Evolutionary conservation across 495 filamentous ascomycete genomes (phyloP).

Genomic region (Neurospora sp.): DNA sequence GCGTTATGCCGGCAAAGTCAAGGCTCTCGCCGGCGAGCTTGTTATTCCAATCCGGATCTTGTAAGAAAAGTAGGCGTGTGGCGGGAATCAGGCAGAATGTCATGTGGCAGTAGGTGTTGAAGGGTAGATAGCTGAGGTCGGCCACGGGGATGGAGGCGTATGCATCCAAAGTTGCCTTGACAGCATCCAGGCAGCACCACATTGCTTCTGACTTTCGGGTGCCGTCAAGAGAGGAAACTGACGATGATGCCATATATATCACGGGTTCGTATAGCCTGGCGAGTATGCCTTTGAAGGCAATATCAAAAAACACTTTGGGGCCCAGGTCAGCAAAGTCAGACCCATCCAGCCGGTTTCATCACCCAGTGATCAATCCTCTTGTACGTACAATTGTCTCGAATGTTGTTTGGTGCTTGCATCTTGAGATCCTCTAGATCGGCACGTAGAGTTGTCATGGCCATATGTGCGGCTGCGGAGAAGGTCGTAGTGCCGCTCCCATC

Average conservation of each 20-base stretch:
- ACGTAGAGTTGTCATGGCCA: conserved; percentile 9
- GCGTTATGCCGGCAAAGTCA: conserved; percentile 4
- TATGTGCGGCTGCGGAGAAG: conserved; percentile 7
- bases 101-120: conserved; percentile 2
- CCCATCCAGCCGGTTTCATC: not conserved
- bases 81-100: conserved; percentile 13
- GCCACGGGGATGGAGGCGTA: conserved; percentile 6
- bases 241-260: conserved; percentile 6
- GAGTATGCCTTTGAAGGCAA: conserved; percentile 6
- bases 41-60: conserved; percentile 16
- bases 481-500: not conserved
- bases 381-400: conserved; percentile 8
- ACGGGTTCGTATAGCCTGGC: conserved; percentile 16
- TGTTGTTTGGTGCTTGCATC: not conserved
- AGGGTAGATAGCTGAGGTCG: conserved; percentile 7
- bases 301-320: conserved; percentile 6
- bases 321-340: not conserved
- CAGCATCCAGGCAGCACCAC: conserved; percentile 11
- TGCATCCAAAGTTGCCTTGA: conserved; percentile 6
- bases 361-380: not conserved
- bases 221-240: not conserved
- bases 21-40: conserved; percentile 4
- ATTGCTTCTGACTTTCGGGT: conserved; percentile 9
- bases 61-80: conserved; percentile 9
- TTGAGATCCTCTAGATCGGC: conserved; percentile 9